Conservation (phyloP, 805 yeast species). For the Saccharomyces jurei region DNA sequence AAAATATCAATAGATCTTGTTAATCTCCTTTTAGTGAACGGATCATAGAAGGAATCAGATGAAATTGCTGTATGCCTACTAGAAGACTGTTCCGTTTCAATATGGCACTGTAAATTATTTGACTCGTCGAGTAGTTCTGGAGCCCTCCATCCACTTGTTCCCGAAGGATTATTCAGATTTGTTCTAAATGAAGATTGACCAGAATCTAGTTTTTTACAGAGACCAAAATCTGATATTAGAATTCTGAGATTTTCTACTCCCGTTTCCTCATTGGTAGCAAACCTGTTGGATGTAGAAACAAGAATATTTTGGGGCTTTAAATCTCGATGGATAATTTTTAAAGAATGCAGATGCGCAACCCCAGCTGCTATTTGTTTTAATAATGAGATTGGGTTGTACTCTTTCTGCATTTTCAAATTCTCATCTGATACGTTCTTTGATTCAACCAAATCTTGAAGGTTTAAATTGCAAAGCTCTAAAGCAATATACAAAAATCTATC, state of each 20-base stretch:
- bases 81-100: slow-evolving; percentile 3
- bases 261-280: slow-evolving; percentile 12
- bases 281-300: slow-evolving; percentile 60
- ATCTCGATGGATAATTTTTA: slow-evolving; percentile 91
- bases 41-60: slow-evolving; percentile 29
- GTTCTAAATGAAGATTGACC: slow-evolving; percentile 93
- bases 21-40: slow-evolving; percentile 46
- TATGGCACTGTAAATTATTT: slow-evolving; percentile 3
- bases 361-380: slow-evolving; percentile 78
- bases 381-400: slow-evolving; percentile 42
- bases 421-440: slow-evolving; percentile 32
- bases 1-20: slow-evolving; percentile 90
- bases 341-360: slow-evolving; percentile 72
- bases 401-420: slow-evolving; percentile 32
- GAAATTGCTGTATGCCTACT: background rate
- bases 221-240: slow-evolving; percentile 89
- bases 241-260: slow-evolving; percentile 47
- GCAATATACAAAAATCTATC: slow-evolving; percentile 90
- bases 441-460: slow-evolving; percentile 78
- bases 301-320: slow-evolving; percentile 89
- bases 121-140: slow-evolving; percentile 60
- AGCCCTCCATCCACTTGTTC: slow-evolving; percentile 98
- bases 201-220: slow-evolving; percentile 82
- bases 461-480: slow-evolving; percentile 79
- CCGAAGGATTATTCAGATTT: slow-evolving; percentile 80